A percentile compares a stretch with the other conserved stretches of the same genome.
phyloP scores from a whole-genome alignment of 495 filamentous ascomycete species.

The Echria macrotheca region DNA sequence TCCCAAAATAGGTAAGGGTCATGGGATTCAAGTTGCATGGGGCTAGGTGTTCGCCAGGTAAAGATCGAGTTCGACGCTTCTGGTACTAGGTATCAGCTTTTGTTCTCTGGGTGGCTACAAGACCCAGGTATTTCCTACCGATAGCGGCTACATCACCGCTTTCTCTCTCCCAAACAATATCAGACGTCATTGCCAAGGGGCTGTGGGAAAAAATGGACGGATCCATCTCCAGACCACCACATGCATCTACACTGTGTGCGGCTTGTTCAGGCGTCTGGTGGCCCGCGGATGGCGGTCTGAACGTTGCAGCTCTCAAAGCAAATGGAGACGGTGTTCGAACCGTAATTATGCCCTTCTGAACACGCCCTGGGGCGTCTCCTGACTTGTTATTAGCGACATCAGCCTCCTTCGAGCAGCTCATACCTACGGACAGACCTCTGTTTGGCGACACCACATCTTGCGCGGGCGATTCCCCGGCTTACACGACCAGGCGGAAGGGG shows the following conservation, averaged over 20 bases:
- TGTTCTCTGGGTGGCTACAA: neutral
- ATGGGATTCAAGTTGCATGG: neutral
- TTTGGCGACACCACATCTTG: neutral
- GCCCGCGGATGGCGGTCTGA: neutral
- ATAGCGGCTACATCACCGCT: no score
- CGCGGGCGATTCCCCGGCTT: neutral
- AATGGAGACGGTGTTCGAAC: constrained; percentile 1
- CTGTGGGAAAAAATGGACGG: no score
- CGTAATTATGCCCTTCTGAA: neutral
- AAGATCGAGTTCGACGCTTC: neutral
- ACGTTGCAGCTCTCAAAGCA: neutral
- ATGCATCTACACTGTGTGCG: neutral
- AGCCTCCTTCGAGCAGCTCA: neutral
- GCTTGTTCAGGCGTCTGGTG: neutral
- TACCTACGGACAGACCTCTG: neutral
- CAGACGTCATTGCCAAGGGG: no score
- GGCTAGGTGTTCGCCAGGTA: neutral
- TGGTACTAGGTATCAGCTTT: neutral
- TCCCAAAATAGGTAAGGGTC: neutral
- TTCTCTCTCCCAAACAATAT: no score
- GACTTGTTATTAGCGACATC: neutral
- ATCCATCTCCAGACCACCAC: no score
- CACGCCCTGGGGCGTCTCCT: neutral
- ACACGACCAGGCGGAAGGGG: neutral
- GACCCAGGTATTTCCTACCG: neutral